These are phyloP conservation scores for Diversispora epigaea DNA, from an alignment of 192 early-diverging fungal genomes.

Conservation along the genomic window DNA sequence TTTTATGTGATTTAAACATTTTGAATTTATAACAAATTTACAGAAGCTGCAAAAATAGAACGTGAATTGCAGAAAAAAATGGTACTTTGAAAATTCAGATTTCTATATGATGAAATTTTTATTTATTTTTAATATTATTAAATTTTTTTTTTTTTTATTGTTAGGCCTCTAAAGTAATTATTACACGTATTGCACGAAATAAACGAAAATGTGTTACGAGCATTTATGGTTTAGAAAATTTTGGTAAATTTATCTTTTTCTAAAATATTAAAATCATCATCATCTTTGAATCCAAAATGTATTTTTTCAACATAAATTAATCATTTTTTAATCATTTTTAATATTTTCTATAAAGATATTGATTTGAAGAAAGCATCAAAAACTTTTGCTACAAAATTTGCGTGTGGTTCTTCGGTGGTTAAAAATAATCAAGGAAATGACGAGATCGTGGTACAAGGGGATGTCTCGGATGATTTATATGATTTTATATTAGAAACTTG, in stretches of 20 bases:
- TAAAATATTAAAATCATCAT: too few relatives aligned
- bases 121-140: not conserved
- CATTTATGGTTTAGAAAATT: slow-evolving; percentile 82
- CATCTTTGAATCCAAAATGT: too few relatives aligned
- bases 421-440: slow-evolving; percentile 92
- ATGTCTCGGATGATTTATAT: slow-evolving; percentile 85
- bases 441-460: slow-evolving; percentile 97
- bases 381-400: slow-evolving; percentile 92
- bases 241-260: slow-evolving; percentile 60
- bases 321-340: not conserved
- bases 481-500: slow-evolving; percentile 80
- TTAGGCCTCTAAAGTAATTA: slow-evolving; percentile 8
- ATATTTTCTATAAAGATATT: slow-evolving; percentile 57
- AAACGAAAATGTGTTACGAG: slow-evolving; percentile 90
- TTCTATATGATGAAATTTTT: not conserved
- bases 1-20: not conserved
- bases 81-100: slow-evolving; percentile 43
- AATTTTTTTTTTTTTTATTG: slow-evolving; percentile 1
- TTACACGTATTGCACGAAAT: slow-evolving; percentile 79
- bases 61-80: slow-evolving; percentile 75
- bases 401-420: slow-evolving; percentile 88
- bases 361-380: slow-evolving; percentile 98
- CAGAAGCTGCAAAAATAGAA: slow-evolving; percentile 73
- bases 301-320: too few relatives aligned
- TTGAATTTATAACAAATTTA: slow-evolving; percentile 31